Percentiles rank a stretch among this genome's conserved stretches.
These are phyloP conservation scores for Cladosporium sp. DNA, from an alignment of 2,329 filamentous ascomycete genomes.

Conservation along the genomic window DNA sequence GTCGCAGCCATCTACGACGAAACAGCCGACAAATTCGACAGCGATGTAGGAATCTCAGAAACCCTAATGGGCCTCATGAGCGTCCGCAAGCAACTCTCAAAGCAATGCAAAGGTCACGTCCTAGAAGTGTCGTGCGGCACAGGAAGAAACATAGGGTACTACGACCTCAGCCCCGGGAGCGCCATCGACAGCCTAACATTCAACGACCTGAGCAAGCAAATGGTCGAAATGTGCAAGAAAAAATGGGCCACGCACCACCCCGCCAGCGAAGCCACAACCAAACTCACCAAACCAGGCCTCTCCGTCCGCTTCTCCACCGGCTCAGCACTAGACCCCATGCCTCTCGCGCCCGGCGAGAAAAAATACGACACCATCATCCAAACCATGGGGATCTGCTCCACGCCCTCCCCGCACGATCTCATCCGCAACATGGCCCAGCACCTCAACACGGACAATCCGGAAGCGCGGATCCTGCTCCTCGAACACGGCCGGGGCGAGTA, in stretches of 20 bases:
- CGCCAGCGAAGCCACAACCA: slow-evolving; percentile 12
- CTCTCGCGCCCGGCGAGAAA: slow-evolving; percentile 20
- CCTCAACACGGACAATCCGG: slow-evolving; percentile 36
- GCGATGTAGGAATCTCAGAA: slow-evolving; percentile 43
- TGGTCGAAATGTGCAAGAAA: slow-evolving; percentile 44
- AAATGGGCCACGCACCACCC: slow-evolving; percentile 43
- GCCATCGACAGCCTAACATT: slow-evolving; percentile 41
- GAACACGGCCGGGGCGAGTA: slow-evolving; percentile 48
- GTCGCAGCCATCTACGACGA: slow-evolving; percentile 43
- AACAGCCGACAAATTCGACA: slow-evolving; percentile 42
- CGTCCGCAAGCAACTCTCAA: slow-evolving; percentile 37
- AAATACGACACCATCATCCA: slow-evolving; percentile 48
- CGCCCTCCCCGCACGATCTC: slow-evolving; percentile 39
- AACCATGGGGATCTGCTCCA: slow-evolving; percentile 50
- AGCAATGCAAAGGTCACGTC: slow-evolving; percentile 42
- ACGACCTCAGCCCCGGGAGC: slow-evolving; percentile 26
- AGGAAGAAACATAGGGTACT: slow-evolving; percentile 45
- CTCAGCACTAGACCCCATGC: slow-evolving; percentile 41
- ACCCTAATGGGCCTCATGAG: slow-evolving; percentile 37
- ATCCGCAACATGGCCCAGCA: slow-evolving; percentile 40
- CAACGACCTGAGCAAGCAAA: slow-evolving; percentile 43
- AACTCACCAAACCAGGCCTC: slow-evolving; percentile 19
- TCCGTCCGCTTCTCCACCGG: slow-evolving; percentile 38
- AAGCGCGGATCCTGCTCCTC: slow-evolving; percentile 43
- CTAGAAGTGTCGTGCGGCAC: slow-evolving; percentile 47